These are phyloP conservation scores for Alternaria angustiovoidea DNA, from an alignment of 2,329 filamentous ascomycete species.

Conservation along the genomic window DNA sequence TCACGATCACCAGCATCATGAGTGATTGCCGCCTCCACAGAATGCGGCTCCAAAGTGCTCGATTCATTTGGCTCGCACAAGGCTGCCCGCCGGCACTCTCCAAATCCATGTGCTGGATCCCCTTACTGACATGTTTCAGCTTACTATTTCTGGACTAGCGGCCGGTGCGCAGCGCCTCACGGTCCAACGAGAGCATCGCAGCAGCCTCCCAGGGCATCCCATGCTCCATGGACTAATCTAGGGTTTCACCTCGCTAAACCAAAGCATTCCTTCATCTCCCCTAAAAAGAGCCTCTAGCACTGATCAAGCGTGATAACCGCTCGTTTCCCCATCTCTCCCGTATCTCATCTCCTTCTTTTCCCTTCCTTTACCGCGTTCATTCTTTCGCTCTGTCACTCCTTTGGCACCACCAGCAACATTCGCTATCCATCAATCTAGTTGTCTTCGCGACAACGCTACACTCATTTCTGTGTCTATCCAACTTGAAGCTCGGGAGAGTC, in stretches of 20 bases:
- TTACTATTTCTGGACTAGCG: slow-evolving; percentile 36
- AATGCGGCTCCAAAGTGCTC: slow-evolving; percentile 1
- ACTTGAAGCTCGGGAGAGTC: slow-evolving; percentile 29
- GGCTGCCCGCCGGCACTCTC: slow-evolving; percentile 17
- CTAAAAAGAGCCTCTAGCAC: slow-evolving; percentile 32
- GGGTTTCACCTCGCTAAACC: slow-evolving; percentile 48
- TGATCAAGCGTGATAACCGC: slow-evolving; percentile 39
- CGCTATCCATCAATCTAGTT: slow-evolving; percentile 29
- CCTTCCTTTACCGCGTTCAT: slow-evolving; percentile 29
- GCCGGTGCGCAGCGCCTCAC: slow-evolving; percentile 21
- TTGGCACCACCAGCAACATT: slow-evolving; percentile 35
- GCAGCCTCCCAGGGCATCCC: slow-evolving; percentile 16
- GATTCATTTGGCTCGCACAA: slow-evolving; percentile 3
- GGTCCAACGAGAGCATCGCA: slow-evolving; percentile 30
- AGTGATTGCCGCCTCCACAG: slow-evolving; percentile 7
- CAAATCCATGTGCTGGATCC: slow-evolving; percentile 16
- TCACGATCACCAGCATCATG: slow-evolving; percentile 4
- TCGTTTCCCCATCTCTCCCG: slow-evolving; percentile 22
- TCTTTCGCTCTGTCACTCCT: slow-evolving; percentile 40
- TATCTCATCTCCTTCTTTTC: slow-evolving; percentile 26
- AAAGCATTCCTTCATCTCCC: slow-evolving; percentile 51
- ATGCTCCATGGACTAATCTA: slow-evolving; percentile 30
- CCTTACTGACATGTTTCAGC: slow-evolving; percentile 47
- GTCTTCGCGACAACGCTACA: slow-evolving; percentile 30
- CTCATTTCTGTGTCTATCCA: slow-evolving; percentile 41